phyloP scores from a whole-genome alignment of 257 asterid species.

The Fraxinus excelsior region DNA sequence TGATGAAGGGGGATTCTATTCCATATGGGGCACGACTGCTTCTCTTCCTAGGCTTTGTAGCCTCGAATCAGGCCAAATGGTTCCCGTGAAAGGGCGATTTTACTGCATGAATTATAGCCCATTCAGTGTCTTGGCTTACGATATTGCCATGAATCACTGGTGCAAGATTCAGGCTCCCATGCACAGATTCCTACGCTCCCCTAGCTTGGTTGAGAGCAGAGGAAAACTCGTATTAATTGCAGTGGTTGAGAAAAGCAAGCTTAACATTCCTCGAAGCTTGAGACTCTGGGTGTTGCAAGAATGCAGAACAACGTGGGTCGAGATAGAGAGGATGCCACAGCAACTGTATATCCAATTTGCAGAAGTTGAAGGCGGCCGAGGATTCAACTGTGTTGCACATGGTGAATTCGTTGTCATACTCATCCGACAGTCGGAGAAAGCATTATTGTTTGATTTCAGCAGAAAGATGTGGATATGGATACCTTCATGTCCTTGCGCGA shows the following conservation, averaged over 20 bases:
- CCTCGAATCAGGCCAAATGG: constrained; percentile 87
- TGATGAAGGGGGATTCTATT: constrained; percentile 83
- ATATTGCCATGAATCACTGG: constrained; percentile 56
- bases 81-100: constrained; percentile 58
- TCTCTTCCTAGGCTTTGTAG: constrained; percentile 83
- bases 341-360: constrained; percentile 72
- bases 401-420: constrained; percentile 61
- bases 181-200: constrained; percentile 85
- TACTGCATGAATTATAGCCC: constrained; percentile 99
- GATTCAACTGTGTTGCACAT: constrained; percentile 74
- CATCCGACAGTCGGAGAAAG: constrained; percentile 49
- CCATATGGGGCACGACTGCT: constrained; percentile 93
- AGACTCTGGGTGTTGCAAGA: constrained; percentile 79
- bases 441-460: constrained; percentile 61
- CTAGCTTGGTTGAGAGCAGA: constrained; percentile 62
- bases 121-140: constrained; percentile 68
- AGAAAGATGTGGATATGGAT: constrained; percentile 80
- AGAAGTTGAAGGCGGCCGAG: constrained; percentile 66
- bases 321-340: constrained; percentile 95
- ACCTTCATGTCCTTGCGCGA: constrained; percentile 64
- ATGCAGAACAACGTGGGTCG: constrained; percentile 70
- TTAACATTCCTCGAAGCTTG: constrained; percentile 82
- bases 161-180: constrained; percentile 88
- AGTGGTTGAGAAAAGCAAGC: constrained; percentile 91
- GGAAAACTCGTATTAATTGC: constrained; percentile 70